Conservation (phyloP, 805 yeast species). For the Metschnikowia gelsemii region DNA sequence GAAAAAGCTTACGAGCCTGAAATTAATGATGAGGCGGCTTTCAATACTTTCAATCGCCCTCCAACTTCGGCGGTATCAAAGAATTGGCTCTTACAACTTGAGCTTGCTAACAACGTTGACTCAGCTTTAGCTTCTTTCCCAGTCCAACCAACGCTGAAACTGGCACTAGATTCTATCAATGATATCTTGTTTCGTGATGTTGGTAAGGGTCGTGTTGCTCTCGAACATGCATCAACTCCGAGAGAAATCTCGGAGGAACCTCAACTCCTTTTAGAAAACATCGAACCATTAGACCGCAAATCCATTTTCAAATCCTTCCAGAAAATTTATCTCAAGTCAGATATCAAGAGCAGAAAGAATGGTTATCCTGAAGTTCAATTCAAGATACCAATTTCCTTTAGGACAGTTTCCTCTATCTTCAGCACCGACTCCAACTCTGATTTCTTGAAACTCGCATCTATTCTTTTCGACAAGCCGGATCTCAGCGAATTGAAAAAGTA, state of each 20-base stretch:
- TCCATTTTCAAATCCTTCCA: slow-evolving; percentile 1
- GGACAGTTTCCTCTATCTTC: slow-evolving; percentile 18
- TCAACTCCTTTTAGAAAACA: slow-evolving; percentile 2
- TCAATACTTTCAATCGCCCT: slow-evolving; percentile 38
- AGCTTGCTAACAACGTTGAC: slow-evolving; percentile 46
- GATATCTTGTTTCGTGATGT: slow-evolving; percentile 49
- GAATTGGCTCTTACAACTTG: slow-evolving; percentile 66
- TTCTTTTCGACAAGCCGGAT: slow-evolving; percentile 46
- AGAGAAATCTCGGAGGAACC: slow-evolving; percentile 17
- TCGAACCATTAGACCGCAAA: slow-evolving; percentile 15
- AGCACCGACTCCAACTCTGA: slow-evolving; percentile 25
- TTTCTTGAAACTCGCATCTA: slow-evolving; percentile 58
- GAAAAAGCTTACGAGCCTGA: slow-evolving; percentile 75
- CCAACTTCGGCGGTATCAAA: slow-evolving; percentile 50
- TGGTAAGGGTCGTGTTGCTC: slow-evolving; percentile 24
- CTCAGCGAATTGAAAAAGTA: slow-evolving; percentile 4
- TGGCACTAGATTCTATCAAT: slow-evolving; percentile 42
- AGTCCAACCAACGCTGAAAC: slow-evolving; percentile 11
- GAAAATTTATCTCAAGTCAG: slow-evolving; percentile 19
- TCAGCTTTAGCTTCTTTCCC: slow-evolving; percentile 39
- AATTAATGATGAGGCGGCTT: slow-evolving; percentile 37
- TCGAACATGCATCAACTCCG: slow-evolving; percentile 27
- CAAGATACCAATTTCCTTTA: slow-evolving; percentile 19
- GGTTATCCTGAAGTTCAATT: slow-evolving; percentile 26
- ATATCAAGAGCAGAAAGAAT: slow-evolving; percentile 25